Evolutionary conservation across 2,329 filamentous ascomycete genomes (phyloP).

Genomic region (Colletotrichum sp.): DNA sequence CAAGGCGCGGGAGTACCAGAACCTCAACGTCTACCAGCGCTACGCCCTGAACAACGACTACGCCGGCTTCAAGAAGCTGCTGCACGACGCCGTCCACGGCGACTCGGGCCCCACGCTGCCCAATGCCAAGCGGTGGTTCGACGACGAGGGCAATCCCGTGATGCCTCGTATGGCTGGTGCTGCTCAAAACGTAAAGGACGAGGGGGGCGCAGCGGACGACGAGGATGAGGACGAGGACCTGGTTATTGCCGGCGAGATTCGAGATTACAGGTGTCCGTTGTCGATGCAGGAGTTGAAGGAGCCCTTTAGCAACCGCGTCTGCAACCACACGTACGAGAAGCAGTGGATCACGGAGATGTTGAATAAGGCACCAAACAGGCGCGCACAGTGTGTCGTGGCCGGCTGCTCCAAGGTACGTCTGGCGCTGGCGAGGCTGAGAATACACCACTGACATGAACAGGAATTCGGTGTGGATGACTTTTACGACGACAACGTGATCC

Average conservation of each 20-base stretch:
- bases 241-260: slow-evolving; percentile 65
- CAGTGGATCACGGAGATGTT: slow-evolving; percentile 63
- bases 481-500: slow-evolving; percentile 58
- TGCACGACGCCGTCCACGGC: slow-evolving; percentile 58
- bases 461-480: slow-evolving; percentile 58
- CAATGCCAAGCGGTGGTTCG: slow-evolving; percentile 61
- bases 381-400: slow-evolving; percentile 65
- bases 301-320: slow-evolving; percentile 70
- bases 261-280: slow-evolving; percentile 73
- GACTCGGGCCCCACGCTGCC: slow-evolving; percentile 56
- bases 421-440: not conserved
- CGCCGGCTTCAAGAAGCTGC: slow-evolving; percentile 61
- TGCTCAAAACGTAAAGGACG: slow-evolving; percentile 17
- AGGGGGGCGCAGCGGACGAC: slow-evolving; percentile 43
- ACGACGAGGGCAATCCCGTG: slow-evolving; percentile 47
- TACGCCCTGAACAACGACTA: slow-evolving; percentile 66
- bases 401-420: slow-evolving; percentile 64
- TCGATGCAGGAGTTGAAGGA: slow-evolving; percentile 69
- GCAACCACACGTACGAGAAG: slow-evolving; percentile 77
- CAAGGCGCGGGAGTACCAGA: slow-evolving; percentile 47
- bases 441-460: slow-evolving; percentile 34
- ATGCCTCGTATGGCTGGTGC: not conserved
- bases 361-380: slow-evolving; percentile 38
- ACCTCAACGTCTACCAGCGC: slow-evolving; percentile 46
- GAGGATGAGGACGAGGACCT: slow-evolving; percentile 72